phyloP scores from a whole-genome alignment of 1,284 basidiomycete species.

The Xerocomus minutiporus region DNA sequence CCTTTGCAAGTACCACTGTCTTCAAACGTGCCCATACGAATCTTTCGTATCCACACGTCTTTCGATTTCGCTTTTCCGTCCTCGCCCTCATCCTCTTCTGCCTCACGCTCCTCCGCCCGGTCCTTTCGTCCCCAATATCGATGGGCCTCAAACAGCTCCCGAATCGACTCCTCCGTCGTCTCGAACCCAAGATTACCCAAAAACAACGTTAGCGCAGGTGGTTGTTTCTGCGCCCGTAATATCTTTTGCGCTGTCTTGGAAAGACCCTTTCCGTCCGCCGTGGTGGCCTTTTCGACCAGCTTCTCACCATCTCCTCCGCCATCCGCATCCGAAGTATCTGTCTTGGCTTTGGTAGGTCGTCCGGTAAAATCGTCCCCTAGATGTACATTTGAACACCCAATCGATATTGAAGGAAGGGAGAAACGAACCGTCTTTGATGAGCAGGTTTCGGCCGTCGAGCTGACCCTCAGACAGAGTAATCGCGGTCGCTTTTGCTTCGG shows the following conservation, averaged over 20 bases:
- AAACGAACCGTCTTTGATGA: conserved; percentile 85
- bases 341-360: conserved; percentile 42
- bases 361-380: conserved; percentile 72
- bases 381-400: not conserved
- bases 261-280: conserved; percentile 33
- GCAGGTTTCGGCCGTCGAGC: conserved; percentile 80
- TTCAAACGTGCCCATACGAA: conserved; percentile 93
- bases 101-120: not conserved
- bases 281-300: conserved; percentile 12
- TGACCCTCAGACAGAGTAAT: conserved; percentile 79
- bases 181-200: conserved; percentile 87
- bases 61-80: conserved; percentile 22
- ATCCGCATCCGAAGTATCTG: not conserved
- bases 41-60: conserved; percentile 76
- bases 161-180: conserved; percentile 74
- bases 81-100: not conserved
- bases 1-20: conserved; percentile 95
- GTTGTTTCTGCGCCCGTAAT: conserved; percentile 76
- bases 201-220: conserved; percentile 80
- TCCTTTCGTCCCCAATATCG: conserved; percentile 18
- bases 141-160: conserved; percentile 68
- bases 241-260: conserved; percentile 83
- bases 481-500: conserved; percentile 70
- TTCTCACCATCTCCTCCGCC: conserved; percentile 27
- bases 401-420: not conserved